These are phyloP conservation scores for Rhodotorula sp. DNA, from an alignment of 1,284 basidiomycete species.

Conservation along the genomic window DNA sequence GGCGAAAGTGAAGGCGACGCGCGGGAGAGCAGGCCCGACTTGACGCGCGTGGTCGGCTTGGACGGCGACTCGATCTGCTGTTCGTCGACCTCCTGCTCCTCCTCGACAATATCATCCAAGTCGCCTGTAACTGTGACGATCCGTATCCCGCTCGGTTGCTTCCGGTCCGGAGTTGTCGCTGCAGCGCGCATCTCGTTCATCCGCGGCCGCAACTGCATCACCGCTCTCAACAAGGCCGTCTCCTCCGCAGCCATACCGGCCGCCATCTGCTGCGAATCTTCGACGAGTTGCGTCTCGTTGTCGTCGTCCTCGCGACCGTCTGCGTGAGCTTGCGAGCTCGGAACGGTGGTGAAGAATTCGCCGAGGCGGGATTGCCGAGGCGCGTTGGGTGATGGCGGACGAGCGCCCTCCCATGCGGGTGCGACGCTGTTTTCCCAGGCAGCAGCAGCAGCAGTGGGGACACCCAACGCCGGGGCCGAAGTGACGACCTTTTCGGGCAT, in stretches of 20 bases:
- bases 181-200: neutral
- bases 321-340: neutral
- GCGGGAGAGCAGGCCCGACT: neutral
- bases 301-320: conserved; percentile 2
- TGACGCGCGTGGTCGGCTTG: neutral
- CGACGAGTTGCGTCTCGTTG: conserved; percentile 11
- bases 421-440: neutral
- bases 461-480: neutral
- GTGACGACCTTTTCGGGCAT: neutral
- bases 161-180: neutral
- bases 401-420: conserved; percentile 12
- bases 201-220: neutral
- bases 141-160: neutral
- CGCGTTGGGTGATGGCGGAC: neutral
- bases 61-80: neutral
- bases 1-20: neutral
- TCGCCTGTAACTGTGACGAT: neutral
- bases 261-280: neutral
- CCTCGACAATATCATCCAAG: neutral
- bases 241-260: neutral
- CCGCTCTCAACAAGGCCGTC: neutral
- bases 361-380: conserved; percentile 12
- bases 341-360: conserved; percentile 11
- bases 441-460: neutral
- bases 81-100: neutral